phyloP scores from a whole-genome alignment of 805 yeast species.

The Candida ortonii region DNA sequence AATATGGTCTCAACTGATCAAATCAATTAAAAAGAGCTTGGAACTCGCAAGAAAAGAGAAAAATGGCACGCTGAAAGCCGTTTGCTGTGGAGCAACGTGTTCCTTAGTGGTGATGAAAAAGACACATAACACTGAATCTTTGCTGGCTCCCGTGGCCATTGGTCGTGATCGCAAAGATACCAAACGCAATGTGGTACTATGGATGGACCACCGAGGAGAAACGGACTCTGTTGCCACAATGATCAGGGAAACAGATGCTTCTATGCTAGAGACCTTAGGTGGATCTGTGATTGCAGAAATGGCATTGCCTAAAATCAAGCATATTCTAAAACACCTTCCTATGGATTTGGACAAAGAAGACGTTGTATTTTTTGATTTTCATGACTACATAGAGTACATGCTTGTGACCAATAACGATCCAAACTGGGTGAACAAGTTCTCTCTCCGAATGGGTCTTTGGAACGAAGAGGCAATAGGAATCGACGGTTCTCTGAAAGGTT shows the following conservation, averaged over 20 bases:
- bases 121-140: conserved; percentile 10
- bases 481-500: conserved; percentile 60
- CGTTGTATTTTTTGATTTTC: conserved; percentile 47
- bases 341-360: conserved; percentile 5
- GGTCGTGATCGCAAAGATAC: conserved; percentile 22
- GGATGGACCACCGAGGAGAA: conserved; percentile 56
- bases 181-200: conserved; percentile 45
- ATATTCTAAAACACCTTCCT: conserved; percentile 30
- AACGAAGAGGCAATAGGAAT: conserved; percentile 34
- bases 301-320: conserved; percentile 51
- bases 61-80: conserved; percentile 21
- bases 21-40: conserved; percentile 6
- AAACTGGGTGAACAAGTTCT: too few relatives aligned
- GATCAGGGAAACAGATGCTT: conserved; percentile 15
- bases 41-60: conserved; percentile 1
- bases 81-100: conserved; percentile 56
- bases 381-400: conserved; percentile 40
- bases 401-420: conserved; percentile 23
- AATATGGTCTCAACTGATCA: conserved; percentile 13
- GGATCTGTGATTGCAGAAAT: conserved; percentile 48
- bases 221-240: conserved; percentile 35
- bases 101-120: conserved; percentile 48
- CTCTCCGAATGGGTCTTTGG: too few relatives aligned
- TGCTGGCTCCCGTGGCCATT: conserved; percentile 34
- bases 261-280: conserved; percentile 7